Percentiles rank a stretch among this genome's conserved stretches.
These are phyloP conservation scores for Pterula multifida DNA, from an alignment of 1,284 basidiomycete species.

Conservation along the genomic window DNA sequence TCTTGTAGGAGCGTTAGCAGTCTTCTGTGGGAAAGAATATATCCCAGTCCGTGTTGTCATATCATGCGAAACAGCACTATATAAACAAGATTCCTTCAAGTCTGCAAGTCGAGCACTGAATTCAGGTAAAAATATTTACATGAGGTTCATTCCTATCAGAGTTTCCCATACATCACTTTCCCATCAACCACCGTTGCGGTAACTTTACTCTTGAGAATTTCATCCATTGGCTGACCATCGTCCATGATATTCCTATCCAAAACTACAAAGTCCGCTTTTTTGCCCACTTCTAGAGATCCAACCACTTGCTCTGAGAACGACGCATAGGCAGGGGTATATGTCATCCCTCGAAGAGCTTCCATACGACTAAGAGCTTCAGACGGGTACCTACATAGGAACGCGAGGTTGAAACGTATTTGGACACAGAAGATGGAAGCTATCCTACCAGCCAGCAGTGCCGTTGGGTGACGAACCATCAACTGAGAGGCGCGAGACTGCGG, in stretches of 20 bases:
- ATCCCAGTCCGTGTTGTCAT: too few relatives aligned
- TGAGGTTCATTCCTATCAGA: neutral
- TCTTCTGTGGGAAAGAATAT: too few relatives aligned
- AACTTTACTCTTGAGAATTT: conserved; percentile 46
- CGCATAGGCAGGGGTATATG: conserved; percentile 78
- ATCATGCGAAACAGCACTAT: too few relatives aligned
- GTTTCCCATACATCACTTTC: conserved; percentile 47
- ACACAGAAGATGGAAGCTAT: neutral
- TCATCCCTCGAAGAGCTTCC: conserved; percentile 79
- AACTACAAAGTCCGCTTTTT: conserved; percentile 79
- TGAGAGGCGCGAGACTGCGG: conserved; percentile 68
- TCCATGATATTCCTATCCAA: conserved; percentile 70
- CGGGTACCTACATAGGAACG: too few relatives aligned
- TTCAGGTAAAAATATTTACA: neutral
- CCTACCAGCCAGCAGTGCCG: conserved; percentile 69
- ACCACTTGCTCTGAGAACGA: conserved; percentile 64
- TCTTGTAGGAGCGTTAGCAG: neutral
- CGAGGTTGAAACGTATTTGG: conserved; percentile 3
- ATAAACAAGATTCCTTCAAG: too few relatives aligned
- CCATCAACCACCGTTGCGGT: conserved; percentile 67
- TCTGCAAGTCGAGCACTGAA: too few relatives aligned
- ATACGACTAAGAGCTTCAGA: conserved; percentile 59
- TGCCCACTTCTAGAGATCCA: conserved; percentile 61
- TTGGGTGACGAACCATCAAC: conserved; percentile 69
- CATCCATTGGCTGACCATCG: conserved; percentile 32